phyloP scores from a whole-genome alignment of 768 basidiomycete genomes.

The Podaxis carcinomalis region DNA sequence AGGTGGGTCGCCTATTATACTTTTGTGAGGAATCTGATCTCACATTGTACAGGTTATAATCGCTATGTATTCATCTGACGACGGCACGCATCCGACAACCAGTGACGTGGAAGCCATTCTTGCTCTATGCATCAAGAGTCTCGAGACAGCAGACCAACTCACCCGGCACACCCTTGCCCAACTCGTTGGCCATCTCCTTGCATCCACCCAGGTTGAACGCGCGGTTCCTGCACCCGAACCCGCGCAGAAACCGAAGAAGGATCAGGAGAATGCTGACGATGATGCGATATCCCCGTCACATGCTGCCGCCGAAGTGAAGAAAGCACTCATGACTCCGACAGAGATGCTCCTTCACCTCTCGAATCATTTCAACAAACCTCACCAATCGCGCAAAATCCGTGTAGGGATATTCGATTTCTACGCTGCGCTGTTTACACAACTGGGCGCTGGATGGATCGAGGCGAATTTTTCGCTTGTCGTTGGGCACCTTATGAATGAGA shows the following conservation, averaged over 20 bases:
- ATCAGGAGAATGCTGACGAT: conserved; percentile 57
- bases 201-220: conserved; percentile 74
- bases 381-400: conserved; percentile 62
- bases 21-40: conserved; percentile 6
- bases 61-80: conserved; percentile 52
- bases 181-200: conserved; percentile 80
- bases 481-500: conserved; percentile 72
- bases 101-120: conserved; percentile 79
- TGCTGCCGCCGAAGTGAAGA: conserved; percentile 51
- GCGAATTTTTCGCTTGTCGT: conserved; percentile 76
- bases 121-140: conserved; percentile 57
- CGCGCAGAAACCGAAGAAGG: conserved; percentile 60
- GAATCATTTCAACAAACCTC: conserved; percentile 71
- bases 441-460: conserved; percentile 80
- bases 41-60: conserved; percentile 34
- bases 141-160: conserved; percentile 81
- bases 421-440: conserved; percentile 64
- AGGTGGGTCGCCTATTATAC: conserved; percentile 39
- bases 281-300: conserved; percentile 37
- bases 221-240: conserved; percentile 39
- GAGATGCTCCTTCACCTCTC: conserved; percentile 88
- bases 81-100: conserved; percentile 50
- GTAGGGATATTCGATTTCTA: conserved; percentile 92
- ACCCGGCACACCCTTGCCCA: conserved; percentile 78
- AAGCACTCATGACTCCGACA: conserved; percentile 62